Evolutionary conservation across 106 monocot species (phyloP).

Genomic region (Hemerocallis citrina): DNA sequence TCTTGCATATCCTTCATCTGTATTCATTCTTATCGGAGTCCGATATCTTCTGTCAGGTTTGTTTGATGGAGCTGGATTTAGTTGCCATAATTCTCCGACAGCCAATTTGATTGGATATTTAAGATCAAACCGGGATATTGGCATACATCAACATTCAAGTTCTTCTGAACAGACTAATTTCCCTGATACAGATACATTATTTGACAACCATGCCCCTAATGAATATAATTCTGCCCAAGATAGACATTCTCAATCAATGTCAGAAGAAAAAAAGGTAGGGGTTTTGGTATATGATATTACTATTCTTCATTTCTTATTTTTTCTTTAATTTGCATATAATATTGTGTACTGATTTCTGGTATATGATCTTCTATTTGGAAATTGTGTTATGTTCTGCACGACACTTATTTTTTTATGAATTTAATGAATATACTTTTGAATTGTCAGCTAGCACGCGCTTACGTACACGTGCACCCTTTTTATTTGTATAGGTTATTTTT

Average conservation of each 20-base stretch:
- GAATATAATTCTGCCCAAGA: background rate
- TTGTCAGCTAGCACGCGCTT: too few species aligned
- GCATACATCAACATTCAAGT: background rate
- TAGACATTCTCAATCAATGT: background rate
- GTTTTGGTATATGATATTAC: constrained; percentile 8
- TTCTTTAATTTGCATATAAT: background rate
- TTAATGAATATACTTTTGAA: too few species aligned
- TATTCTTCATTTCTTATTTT: background rate
- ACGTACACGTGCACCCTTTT: too few species aligned
- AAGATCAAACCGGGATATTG: background rate
- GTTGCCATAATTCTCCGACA: background rate
- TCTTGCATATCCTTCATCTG: background rate
- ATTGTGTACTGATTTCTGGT: background rate
- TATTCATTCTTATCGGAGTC: background rate
- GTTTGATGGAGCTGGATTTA: background rate
- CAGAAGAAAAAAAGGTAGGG: background rate
- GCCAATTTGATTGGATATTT: background rate
- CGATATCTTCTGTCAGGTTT: constrained; percentile 5
- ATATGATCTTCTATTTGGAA: background rate
- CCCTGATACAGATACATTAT: background rate
- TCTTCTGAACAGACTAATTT: background rate
- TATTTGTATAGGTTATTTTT: too few species aligned
- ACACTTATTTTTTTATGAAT: too few species aligned
- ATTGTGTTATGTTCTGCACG: background rate
- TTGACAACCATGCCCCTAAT: background rate